Percentiles rank a stretch among this genome's conserved stretches.
Evolutionary conservation across 768 basidiomycete genomes (phyloP).

Genomic region (Suillus bovinus): DNA sequence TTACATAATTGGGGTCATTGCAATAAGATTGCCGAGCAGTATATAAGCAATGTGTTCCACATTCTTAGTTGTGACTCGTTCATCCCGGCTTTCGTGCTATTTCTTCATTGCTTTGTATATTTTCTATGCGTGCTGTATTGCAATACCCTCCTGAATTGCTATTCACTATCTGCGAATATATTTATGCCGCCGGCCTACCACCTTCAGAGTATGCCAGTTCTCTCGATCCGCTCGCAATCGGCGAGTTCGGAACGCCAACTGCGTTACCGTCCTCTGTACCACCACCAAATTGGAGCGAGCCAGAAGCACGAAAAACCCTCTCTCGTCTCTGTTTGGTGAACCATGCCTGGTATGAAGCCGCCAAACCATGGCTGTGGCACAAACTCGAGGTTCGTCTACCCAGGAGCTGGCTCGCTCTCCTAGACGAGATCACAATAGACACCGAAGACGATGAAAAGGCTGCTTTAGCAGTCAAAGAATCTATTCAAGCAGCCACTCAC

Average conservation of each 20-base stretch:
- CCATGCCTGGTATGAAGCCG: constrained; percentile 75
- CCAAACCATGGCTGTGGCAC: constrained; percentile 88
- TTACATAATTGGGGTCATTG: constrained; percentile 7
- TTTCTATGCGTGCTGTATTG: constrained; percentile 28
- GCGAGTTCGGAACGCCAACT: constrained; percentile 49
- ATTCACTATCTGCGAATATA: constrained; percentile 67
- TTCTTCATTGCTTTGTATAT: constrained; percentile 13
- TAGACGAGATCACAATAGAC: constrained; percentile 71
- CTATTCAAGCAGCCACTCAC: constrained; percentile 65
- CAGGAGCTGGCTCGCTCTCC: constrained; percentile 78
- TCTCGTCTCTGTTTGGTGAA: constrained; percentile 75
- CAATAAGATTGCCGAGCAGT: neutral
- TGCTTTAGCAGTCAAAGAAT: constrained; percentile 61
- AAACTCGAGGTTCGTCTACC: constrained; percentile 82
- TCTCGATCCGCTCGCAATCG: constrained; percentile 66
- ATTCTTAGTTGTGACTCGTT: neutral
- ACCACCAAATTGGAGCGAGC: constrained; percentile 67
- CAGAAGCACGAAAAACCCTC: constrained; percentile 62
- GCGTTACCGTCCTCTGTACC: constrained; percentile 76
- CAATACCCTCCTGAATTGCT: constrained; percentile 74
- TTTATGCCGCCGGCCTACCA: constrained; percentile 65
- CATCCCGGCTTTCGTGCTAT: constrained; percentile 15
- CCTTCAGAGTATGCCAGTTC: constrained; percentile 46
- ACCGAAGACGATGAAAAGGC: constrained; percentile 68
- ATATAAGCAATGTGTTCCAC: neutral